A percentile compares a stretch with the other conserved stretches of the same genome.
Evolutionary conservation across 2,329 filamentous ascomycete species (phyloP).

Genomic region (Cordyceps sp.): DNA sequence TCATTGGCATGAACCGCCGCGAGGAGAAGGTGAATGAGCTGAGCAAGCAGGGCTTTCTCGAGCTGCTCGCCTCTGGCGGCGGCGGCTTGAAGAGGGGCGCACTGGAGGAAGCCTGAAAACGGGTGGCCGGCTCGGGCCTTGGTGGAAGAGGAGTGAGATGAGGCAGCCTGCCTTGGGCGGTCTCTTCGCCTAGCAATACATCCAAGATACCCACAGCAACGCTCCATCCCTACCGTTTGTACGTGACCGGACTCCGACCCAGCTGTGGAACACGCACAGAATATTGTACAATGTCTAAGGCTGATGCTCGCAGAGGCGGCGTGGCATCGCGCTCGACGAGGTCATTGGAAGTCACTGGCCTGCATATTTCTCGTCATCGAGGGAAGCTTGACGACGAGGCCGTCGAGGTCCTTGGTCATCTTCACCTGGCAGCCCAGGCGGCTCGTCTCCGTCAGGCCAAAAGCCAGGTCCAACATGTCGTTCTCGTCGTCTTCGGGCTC

Average conservation of each 20-base stretch:
- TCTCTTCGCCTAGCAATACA: slow-evolving; percentile 3
- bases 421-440: slow-evolving; percentile 77
- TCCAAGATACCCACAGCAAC: slow-evolving; percentile 4
- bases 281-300: neutral
- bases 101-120: slow-evolving; percentile 34
- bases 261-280: no score
- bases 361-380: slow-evolving; percentile 93
- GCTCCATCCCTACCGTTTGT: no score
- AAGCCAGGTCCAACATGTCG: slow-evolving; percentile 82
- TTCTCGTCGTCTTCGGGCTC: slow-evolving; percentile 70
- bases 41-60: slow-evolving; percentile 91
- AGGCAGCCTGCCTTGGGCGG: slow-evolving; percentile 3
- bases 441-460: slow-evolving; percentile 73
- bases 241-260: no score
- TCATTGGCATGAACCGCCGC: slow-evolving; percentile 63
- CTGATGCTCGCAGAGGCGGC: no score
- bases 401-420: slow-evolving; percentile 84
- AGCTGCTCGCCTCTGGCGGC: slow-evolving; percentile 59
- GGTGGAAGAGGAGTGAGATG: slow-evolving; percentile 6
- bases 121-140: no score
- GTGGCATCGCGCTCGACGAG: no score
- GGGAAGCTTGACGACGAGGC: slow-evolving; percentile 69
- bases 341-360: slow-evolving; percentile 65
- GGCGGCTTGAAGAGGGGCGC: slow-evolving; percentile 41
- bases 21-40: slow-evolving; percentile 89